Evolutionary conservation across 1,284 basidiomycete species (phyloP).

Genomic region (Microbotryum scabiosae): DNA sequence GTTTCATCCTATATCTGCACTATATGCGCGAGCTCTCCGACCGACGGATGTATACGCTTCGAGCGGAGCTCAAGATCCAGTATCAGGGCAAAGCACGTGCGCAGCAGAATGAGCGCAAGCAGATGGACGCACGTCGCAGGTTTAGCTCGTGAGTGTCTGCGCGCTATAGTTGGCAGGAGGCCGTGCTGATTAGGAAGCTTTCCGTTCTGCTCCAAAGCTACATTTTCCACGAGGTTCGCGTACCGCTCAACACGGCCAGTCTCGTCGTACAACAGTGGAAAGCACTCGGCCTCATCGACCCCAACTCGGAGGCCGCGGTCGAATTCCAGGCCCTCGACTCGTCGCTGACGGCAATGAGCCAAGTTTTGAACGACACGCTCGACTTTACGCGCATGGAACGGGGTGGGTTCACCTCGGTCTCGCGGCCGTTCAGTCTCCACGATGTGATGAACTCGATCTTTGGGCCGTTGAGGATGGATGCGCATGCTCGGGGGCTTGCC

Average conservation of each 20-base stretch:
- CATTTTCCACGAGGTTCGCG: constrained; percentile 70
- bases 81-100: constrained; percentile 65
- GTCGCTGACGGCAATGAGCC: constrained; percentile 72
- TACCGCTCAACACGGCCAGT: constrained; percentile 83
- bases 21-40: constrained; percentile 48
- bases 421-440: constrained; percentile 69
- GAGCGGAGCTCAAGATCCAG: constrained; percentile 58
- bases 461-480: constrained; percentile 63
- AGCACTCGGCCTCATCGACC: constrained; percentile 55
- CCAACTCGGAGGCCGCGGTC: constrained; percentile 54
- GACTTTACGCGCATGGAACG: constrained; percentile 48
- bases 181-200: too few relatives aligned
- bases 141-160: neutral
- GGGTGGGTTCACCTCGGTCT: constrained; percentile 59
- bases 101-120: constrained; percentile 59
- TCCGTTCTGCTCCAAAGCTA: too few relatives aligned
- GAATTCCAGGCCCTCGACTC: constrained; percentile 73
- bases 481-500: constrained; percentile 59
- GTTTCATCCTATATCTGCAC: constrained; percentile 41
- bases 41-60: constrained; percentile 53
- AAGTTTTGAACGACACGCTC: constrained; percentile 56
- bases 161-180: too few relatives aligned
- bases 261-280: constrained; percentile 84
- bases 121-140: constrained; percentile 10
- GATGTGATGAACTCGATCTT: constrained; percentile 71